These are phyloP conservation scores for Fusarium phyllophilum DNA, from an alignment of 2,329 filamentous ascomycete genomes.

Conservation along the genomic window DNA sequence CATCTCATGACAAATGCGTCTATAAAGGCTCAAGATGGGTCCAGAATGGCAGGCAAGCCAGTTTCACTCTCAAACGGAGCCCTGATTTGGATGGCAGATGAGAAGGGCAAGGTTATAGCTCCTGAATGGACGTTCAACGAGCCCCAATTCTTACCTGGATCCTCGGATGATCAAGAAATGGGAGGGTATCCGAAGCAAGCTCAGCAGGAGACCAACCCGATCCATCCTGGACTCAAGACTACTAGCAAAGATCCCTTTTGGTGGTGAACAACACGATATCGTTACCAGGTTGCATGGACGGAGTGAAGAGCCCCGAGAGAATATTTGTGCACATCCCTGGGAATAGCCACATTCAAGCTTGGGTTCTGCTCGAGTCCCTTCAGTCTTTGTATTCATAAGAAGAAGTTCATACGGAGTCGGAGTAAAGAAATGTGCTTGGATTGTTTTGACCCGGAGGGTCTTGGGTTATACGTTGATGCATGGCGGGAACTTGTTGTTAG, in stretches of 20 bases:
- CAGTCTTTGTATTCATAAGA: neutral
- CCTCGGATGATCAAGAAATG: neutral
- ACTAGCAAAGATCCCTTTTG: conserved; percentile 7
- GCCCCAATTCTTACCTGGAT: neutral
- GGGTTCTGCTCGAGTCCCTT: neutral
- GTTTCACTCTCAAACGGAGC: conserved; percentile 8
- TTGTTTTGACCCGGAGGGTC: neutral
- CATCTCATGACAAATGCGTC: conserved; percentile 14
- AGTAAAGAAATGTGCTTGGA: neutral
- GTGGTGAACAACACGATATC: neutral
- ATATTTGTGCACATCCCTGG: neutral
- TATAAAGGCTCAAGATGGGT: neutral
- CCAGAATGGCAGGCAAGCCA: conserved; percentile 16
- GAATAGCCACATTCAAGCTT: neutral
- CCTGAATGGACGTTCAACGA: conserved; percentile 26
- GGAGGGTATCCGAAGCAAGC: neutral
- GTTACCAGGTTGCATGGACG: neutral
- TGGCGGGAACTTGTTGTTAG: neutral
- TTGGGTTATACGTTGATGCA: neutral
- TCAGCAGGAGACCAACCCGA: neutral
- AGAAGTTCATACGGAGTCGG: neutral
- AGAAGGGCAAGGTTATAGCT: neutral
- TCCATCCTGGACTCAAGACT: conserved; percentile 4
- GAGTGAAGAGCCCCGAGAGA: neutral
- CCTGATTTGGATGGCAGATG: conserved; percentile 18